These are phyloP conservation scores for Platanthera guangdongensis DNA, from an alignment of 106 monocot genomes.

Conservation along the genomic window DNA sequence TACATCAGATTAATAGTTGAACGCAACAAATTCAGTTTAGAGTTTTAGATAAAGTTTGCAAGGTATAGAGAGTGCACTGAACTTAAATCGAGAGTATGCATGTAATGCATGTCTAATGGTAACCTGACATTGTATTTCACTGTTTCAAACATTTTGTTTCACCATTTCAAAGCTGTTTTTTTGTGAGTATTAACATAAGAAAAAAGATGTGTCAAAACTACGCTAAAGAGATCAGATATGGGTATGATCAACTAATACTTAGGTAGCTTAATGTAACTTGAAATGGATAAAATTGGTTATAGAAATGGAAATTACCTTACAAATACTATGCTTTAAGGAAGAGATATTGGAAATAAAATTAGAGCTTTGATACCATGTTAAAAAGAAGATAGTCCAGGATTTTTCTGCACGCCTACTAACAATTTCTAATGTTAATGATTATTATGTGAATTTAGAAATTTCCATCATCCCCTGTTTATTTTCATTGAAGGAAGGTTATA, in stretches of 20 bases:
- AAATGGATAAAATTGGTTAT: too few species aligned
- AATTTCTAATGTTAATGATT: background rate
- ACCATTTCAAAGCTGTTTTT: background rate
- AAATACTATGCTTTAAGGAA: too few species aligned
- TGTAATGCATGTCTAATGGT: background rate
- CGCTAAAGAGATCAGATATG: background rate
- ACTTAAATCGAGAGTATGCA: too few species aligned
- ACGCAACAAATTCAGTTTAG: too few species aligned
- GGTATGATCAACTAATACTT: background rate
- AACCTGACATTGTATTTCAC: background rate
- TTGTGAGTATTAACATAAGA: background rate
- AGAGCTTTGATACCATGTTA: too few species aligned
- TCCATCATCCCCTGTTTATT: background rate
- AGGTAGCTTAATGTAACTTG: too few species aligned
- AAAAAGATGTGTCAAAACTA: background rate
- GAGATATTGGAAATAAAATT: too few species aligned
- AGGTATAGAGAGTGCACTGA: background rate
- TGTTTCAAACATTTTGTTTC: background rate
- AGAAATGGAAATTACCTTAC: too few species aligned
- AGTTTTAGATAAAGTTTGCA: background rate
- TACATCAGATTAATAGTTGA: too few species aligned
- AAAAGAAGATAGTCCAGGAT: too few species aligned
- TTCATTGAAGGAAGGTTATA: constrained; percentile 1
- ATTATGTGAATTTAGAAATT: background rate
- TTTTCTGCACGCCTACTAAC: too few species aligned